Evolutionary conservation across 2,329 filamentous ascomycete genomes (phyloP).

Genomic region (Aspergillus viridinutans): DNA sequence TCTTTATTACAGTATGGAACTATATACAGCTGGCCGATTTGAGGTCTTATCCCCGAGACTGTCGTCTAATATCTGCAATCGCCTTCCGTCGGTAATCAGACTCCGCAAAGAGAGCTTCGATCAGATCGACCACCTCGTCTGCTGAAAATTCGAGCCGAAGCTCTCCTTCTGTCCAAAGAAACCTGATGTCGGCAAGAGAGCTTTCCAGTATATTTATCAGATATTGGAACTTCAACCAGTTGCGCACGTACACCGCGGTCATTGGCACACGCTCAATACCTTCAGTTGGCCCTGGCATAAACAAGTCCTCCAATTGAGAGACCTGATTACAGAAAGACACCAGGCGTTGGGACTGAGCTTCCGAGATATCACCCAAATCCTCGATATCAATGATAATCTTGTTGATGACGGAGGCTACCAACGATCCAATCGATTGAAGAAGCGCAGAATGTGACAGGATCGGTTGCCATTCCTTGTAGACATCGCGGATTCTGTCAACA

Average conservation of each 20-base stretch:
- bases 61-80: conserved; percentile 53
- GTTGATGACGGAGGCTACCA: conserved; percentile 53
- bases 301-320: conserved; percentile 54
- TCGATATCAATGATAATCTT: conserved; percentile 61
- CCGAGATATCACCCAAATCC: conserved; percentile 61
- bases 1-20: neutral
- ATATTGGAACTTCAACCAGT: conserved; percentile 64
- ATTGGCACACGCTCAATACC: conserved; percentile 43
- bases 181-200: conserved; percentile 62
- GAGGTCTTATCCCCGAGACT: conserved; percentile 16
- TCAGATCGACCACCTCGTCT: conserved; percentile 60
- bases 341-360: conserved; percentile 58
- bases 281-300: conserved; percentile 43
- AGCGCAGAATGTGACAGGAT: conserved; percentile 58
- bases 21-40: conserved; percentile 3
- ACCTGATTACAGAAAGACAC: conserved; percentile 54
- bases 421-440: conserved; percentile 58
- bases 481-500: conserved; percentile 53
- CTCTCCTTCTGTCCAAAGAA: conserved; percentile 62
- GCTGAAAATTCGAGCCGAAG: conserved; percentile 57
- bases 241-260: conserved; percentile 58
- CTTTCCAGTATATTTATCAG: conserved; percentile 60
- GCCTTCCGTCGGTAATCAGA: conserved; percentile 55
- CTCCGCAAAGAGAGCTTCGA: conserved; percentile 62
- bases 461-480: conserved; percentile 54